These are phyloP conservation scores for Pseudotsuga menziesii DNA, from an alignment of 75 land plant species.

Conservation along the genomic window DNA sequence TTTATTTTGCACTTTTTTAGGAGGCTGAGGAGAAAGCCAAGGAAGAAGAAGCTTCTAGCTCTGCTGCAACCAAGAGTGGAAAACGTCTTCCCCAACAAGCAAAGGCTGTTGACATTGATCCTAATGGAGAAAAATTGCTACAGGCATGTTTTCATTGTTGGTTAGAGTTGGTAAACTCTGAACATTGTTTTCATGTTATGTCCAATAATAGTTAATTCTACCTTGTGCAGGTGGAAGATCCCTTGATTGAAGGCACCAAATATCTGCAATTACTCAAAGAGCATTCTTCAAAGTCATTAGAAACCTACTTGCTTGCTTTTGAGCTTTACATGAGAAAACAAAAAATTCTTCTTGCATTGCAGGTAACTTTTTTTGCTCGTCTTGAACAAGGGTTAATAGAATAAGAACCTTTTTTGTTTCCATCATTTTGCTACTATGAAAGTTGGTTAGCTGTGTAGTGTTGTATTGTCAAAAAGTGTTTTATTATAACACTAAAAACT, in stretches of 20 bases:
- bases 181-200: background rate
- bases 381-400: too few species aligned
- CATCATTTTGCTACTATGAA: too few species aligned
- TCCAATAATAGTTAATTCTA: background rate
- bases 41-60: slow-evolving; percentile 57
- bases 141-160: slow-evolving; percentile 30
- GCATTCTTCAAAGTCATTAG: slow-evolving; percentile 63
- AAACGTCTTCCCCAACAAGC: slow-evolving; percentile 37
- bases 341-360: too few species aligned
- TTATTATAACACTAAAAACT: too few species aligned
- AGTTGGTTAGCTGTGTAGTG: too few species aligned
- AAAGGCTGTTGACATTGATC: slow-evolving; percentile 83
- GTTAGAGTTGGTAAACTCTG: background rate
- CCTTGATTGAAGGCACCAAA: slow-evolving; percentile 80
- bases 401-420: too few species aligned
- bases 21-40: slow-evolving; percentile 75
- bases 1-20: slow-evolving; percentile 19
- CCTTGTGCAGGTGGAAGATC: slow-evolving; percentile 72
- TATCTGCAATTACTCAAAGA: slow-evolving; percentile 85
- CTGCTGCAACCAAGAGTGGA: slow-evolving; percentile 48
- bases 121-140: slow-evolving; percentile 85
- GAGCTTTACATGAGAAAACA: too few species aligned
- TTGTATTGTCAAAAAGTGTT: too few species aligned
- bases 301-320: slow-evolving; percentile 64
- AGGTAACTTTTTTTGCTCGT: too few species aligned